A percentile compares a stretch with the other conserved stretches of the same genome.
phyloP scores from a whole-genome alignment of 495 filamentous ascomycete species.

The Neurospora sp. region DNA sequence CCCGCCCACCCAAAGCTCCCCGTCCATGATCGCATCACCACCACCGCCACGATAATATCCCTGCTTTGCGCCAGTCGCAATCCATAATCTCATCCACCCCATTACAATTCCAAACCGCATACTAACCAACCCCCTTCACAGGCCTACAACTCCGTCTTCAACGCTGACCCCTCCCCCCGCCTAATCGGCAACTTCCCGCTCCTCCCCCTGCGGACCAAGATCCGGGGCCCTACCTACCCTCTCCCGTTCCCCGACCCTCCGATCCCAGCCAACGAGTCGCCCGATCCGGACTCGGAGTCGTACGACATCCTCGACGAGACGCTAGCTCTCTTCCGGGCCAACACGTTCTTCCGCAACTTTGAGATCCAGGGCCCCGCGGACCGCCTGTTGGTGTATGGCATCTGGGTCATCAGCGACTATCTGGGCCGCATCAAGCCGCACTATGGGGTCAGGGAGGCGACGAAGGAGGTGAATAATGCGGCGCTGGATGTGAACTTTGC shows the following conservation, averaged over 20 bases:
- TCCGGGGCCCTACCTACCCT: constrained; percentile 83
- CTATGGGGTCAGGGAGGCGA: constrained; percentile 39
- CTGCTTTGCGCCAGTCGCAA: background rate
- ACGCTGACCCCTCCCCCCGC: constrained; percentile 51
- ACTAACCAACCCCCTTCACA: constrained; percentile 25
- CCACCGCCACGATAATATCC: background rate
- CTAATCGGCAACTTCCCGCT: constrained; percentile 82
- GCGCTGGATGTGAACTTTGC: constrained; percentile 83
- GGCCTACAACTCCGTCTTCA: constrained; percentile 93
- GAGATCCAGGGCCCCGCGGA: constrained; percentile 97
- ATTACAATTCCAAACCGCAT: background rate
- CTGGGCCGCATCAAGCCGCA: constrained; percentile 71
- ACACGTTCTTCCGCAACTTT: constrained; percentile 98
- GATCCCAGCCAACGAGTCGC: constrained; percentile 57
- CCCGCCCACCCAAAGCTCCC: background rate
- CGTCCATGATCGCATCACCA: background rate
- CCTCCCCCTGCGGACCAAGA: constrained; percentile 83
- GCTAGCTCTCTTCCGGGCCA: constrained; percentile 86
- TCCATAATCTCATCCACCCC: background rate
- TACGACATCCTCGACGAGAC: constrained; percentile 96
- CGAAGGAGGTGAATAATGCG: constrained; percentile 44
- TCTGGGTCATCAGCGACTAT: constrained; percentile 84
- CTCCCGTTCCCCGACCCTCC: constrained; percentile 50
- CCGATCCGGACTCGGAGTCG: constrained; percentile 74
- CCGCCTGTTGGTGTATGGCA: constrained; percentile 90